Percentiles rank a stretch among this genome's conserved stretches.
Evolutionary conservation across 108 stramenopile species (phyloP).

Genomic region (Discostella pseudostelligera): DNA sequence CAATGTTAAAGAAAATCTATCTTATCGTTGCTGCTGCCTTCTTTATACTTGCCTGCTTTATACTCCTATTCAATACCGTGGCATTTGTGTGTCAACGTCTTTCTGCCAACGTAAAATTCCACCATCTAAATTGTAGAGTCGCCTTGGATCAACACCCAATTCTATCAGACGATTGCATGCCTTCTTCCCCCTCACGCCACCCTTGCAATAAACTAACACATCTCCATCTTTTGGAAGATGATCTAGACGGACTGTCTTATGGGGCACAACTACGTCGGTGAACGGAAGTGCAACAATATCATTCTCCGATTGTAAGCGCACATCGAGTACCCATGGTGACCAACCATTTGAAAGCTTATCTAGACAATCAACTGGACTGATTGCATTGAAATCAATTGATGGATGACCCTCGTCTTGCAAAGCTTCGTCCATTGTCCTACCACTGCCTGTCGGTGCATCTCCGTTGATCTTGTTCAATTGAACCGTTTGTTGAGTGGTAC

Average conservation of each 20-base stretch:
- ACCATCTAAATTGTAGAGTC: conserved; percentile 90
- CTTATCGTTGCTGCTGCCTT: no score
- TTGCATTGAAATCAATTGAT: conserved; percentile 50
- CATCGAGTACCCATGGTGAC: conserved; percentile 92
- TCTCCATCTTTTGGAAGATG: conserved; percentile 78
- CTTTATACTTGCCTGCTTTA: no score
- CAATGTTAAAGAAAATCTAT: no score
- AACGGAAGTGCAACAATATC: conserved; percentile 93
- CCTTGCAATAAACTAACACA: conserved; percentile 91
- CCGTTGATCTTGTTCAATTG: conserved; percentile 11
- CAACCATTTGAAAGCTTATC: conserved; percentile 78
- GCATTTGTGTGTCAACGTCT: conserved; percentile 83
- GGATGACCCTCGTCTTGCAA: conserved; percentile 34
- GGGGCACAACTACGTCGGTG: conserved; percentile 82
- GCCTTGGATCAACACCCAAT: conserved; percentile 68
- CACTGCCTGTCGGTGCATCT: conserved; percentile 16
- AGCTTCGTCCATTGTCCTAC: conserved; percentile 85
- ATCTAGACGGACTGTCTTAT: conserved; percentile 66
- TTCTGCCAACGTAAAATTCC: conserved; percentile 91
- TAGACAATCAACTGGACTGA: conserved; percentile 70
- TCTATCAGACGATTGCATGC: conserved; percentile 77
- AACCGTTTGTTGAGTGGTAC: conserved; percentile 10
- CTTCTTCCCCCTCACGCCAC: conserved; percentile 85
- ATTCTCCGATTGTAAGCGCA: conserved; percentile 86
- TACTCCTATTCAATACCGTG: conserved; percentile 77